phyloP scores from a whole-genome alignment of 2,329 filamentous ascomycete genomes.

The Fusarium mundagurra region DNA sequence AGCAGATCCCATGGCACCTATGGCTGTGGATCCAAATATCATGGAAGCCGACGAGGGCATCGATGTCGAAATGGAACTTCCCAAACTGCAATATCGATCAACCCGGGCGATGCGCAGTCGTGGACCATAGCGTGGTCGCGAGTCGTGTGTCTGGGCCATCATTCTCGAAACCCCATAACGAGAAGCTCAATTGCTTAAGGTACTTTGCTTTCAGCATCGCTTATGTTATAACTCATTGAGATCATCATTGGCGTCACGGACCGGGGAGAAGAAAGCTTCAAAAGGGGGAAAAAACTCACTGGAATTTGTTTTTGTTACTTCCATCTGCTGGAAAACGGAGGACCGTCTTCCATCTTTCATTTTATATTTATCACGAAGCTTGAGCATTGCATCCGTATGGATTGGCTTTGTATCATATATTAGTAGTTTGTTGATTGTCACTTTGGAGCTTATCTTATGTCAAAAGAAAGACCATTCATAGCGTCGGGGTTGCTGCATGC shows the following conservation, averaged over 20 bases:
- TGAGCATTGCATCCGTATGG: slow-evolving; percentile 24
- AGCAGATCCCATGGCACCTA: slow-evolving; percentile 33
- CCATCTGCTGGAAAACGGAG: background rate
- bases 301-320: slow-evolving; percentile 3
- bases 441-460: slow-evolving; percentile 17
- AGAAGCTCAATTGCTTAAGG: background rate
- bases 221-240: slow-evolving; percentile 22
- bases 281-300: background rate
- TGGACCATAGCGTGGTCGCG: slow-evolving; percentile 40
- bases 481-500: slow-evolving; percentile 39
- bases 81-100: slow-evolving; percentile 55
- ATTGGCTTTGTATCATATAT: slow-evolving; percentile 25
- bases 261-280: slow-evolving; percentile 8
- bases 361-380: slow-evolving; percentile 33
- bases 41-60: slow-evolving; percentile 56
- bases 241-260: slow-evolving; percentile 36
- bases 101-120: slow-evolving; percentile 52
- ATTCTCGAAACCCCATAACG: slow-evolving; percentile 22
- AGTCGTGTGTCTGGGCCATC: slow-evolving; percentile 33
- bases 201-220: slow-evolving; percentile 5
- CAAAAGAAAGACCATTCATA: slow-evolving; percentile 40
- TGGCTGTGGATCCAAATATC: slow-evolving; percentile 48
- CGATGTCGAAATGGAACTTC: slow-evolving; percentile 50
- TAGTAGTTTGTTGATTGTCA: slow-evolving; percentile 13
- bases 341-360: slow-evolving; percentile 15